Conservation (phyloP, 768 basidiomycete species). For the Mycena haematopus region DNA sequence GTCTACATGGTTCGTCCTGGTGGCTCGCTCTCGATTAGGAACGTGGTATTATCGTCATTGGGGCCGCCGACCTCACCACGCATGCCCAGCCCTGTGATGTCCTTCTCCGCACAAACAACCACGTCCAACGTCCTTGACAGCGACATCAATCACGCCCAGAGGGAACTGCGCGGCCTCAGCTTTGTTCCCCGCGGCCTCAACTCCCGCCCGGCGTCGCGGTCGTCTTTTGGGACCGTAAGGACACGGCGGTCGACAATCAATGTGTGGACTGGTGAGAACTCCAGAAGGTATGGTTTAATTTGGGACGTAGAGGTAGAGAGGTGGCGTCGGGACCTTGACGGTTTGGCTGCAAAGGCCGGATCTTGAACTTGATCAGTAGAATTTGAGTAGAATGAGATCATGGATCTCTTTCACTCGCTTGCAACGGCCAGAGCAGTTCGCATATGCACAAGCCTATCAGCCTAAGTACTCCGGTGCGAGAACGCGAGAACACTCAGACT, state of each 20-base stretch:
- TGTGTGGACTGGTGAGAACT: background rate
- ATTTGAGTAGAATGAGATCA: background rate
- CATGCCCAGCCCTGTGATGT: background rate
- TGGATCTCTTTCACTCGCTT: too few relatives aligned
- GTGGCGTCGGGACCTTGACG: background rate
- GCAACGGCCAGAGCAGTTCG: too few relatives aligned
- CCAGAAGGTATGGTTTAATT: background rate
- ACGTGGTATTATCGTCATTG: conserved; percentile 6
- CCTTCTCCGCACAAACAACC: background rate
- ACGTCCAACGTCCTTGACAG: background rate
- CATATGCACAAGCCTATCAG: too few relatives aligned
- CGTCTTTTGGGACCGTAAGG: conserved; percentile 14
- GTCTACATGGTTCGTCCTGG: background rate
- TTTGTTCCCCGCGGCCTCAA: background rate
- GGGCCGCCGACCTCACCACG: background rate
- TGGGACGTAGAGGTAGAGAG: conserved; percentile 9
- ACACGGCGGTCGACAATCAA: background rate
- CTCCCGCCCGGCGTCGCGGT: conserved; percentile 10
- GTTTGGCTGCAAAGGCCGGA: background rate
- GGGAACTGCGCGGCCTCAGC: conserved; percentile 12
- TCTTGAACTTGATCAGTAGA: background rate
- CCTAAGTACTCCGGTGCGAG: too few relatives aligned
- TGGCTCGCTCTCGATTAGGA: conserved; percentile 2
- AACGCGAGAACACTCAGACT: too few relatives aligned
- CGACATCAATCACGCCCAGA: conserved; percentile 11